A percentile compares a stretch with the other conserved stretches of the same genome.
Conservation (phyloP, 1,139 yeast species). For the Blastobotrys apis region DNA sequence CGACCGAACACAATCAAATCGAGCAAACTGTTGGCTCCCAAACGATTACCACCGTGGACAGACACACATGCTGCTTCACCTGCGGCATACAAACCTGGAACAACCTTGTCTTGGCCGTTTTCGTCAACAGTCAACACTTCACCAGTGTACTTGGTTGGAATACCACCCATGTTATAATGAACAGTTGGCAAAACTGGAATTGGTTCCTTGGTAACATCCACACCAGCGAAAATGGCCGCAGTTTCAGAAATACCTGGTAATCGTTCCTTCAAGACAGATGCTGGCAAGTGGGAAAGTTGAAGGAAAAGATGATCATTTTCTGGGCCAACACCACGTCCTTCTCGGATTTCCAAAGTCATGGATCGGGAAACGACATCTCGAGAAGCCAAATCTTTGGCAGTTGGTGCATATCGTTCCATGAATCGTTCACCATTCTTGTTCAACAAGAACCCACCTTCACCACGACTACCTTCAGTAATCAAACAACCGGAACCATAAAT, state of each 20-base stretch:
- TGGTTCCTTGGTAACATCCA: slow-evolving; percentile 98
- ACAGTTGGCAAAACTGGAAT: slow-evolving; percentile 98
- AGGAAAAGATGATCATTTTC: slow-evolving; percentile 90
- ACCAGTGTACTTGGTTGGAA: slow-evolving; percentile 97
- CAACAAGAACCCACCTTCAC: slow-evolving; percentile 97
- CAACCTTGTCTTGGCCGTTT: slow-evolving; percentile 85
- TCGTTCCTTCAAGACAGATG: slow-evolving; percentile 88
- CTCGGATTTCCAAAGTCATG: slow-evolving; percentile 96
- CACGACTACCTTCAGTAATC: slow-evolving; percentile 99
- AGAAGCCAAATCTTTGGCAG: slow-evolving; percentile 96
- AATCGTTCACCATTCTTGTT: slow-evolving; percentile 98
- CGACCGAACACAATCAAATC: slow-evolving; percentile 98
- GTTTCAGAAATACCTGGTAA: slow-evolving; percentile 99
- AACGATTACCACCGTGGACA: slow-evolving; percentile 98
- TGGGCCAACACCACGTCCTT: slow-evolving; percentile 99
- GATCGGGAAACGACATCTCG: slow-evolving; percentile 99
- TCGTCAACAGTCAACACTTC: slow-evolving; percentile 82
- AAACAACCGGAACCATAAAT: slow-evolving; percentile 98
- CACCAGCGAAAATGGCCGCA: slow-evolving; percentile 98
- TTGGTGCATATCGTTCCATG: slow-evolving; percentile 99
- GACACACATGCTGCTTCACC: slow-evolving; percentile 99
- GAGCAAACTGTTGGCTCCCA: slow-evolving; percentile 97
- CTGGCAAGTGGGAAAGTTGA: slow-evolving; percentile 92
- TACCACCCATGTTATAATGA: slow-evolving; percentile 99
- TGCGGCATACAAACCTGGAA: slow-evolving; percentile 93